These are phyloP conservation scores for Rehmannia glutinosa DNA, from an alignment of 257 asterid species.

Conservation along the genomic window DNA sequence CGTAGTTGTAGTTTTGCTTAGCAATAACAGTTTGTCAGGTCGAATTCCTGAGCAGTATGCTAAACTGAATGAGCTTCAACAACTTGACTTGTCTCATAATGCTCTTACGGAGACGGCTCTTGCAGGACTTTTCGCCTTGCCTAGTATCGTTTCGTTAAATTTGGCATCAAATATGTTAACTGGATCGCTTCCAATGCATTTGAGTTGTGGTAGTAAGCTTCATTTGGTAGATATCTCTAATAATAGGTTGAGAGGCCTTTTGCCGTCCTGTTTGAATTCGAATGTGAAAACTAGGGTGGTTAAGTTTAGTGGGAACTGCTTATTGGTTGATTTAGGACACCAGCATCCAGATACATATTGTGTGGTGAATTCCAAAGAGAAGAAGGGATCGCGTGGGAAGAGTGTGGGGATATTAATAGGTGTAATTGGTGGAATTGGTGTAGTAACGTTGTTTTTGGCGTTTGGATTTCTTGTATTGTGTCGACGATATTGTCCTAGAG, in stretches of 20 bases:
- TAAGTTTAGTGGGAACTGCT: slow-evolving; percentile 51
- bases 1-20: slow-evolving; percentile 27
- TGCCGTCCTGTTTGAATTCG: slow-evolving; percentile 59
- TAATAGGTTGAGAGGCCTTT: slow-evolving; percentile 44
- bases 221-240: slow-evolving; percentile 51
- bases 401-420: slow-evolving; percentile 40
- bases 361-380: background rate
- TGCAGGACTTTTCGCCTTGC: slow-evolving; percentile 31
- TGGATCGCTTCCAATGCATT: slow-evolving; percentile 38
- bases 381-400: slow-evolving; percentile 21
- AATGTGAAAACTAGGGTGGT: slow-evolving; percentile 23
- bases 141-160: slow-evolving; percentile 35
- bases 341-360: slow-evolving; percentile 53
- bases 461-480: slow-evolving; percentile 41
- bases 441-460: slow-evolving; percentile 34
- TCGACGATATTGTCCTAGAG: slow-evolving; percentile 37
- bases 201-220: slow-evolving; percentile 45
- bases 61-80: slow-evolving; percentile 39
- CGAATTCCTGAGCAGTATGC: slow-evolving; percentile 45
- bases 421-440: slow-evolving; percentile 35
- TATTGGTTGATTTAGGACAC: slow-evolving; percentile 26
- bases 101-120: slow-evolving; percentile 34
- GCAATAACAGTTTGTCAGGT: slow-evolving; percentile 48
- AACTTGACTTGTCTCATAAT: slow-evolving; percentile 56
- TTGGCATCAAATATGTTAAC: slow-evolving; percentile 42